Evolutionary conservation across 306 rosid species (phyloP), one percentile per base, ranked within the genome.

Genomic region (Fragaria iinumae): DNA sequence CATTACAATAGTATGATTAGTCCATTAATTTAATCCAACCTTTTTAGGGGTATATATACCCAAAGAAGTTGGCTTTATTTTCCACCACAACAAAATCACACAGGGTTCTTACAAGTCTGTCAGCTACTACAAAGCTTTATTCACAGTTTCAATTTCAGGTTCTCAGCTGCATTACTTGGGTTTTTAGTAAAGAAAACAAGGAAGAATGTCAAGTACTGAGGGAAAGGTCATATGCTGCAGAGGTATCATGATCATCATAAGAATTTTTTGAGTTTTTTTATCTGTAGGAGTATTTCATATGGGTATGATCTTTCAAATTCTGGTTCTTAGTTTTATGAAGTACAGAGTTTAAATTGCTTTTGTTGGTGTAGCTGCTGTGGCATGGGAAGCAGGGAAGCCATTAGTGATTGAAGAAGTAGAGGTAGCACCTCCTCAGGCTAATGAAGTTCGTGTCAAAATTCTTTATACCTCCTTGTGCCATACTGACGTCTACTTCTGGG

Each of bases 321-420:
- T 52, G 8, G 69, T 67, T 39, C 5, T 53, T 52, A 16, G 13
- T 21, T 45, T 36, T 16, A 11, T 52, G 39, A 14, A 56, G 25
- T 73, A 41, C 23, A 56, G 38, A n/a, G 23, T 7, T 43, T 50
- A 11, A 29, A 41, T 41, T 56, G 16, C 3, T 29, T 7, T 21
- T 48, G 3, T 57, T 43, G 34, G 39, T 69, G 45, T 21, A 82
- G 86, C 86, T 47, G 86, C 83, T 39, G 80, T 78, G 68, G 77
- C 86, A 43, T 82, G 86, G 86, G 86, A 82, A 67, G 86, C 86
- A 39, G 80, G 77, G 23, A 78, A 82, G 77, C 86, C 83, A 44
- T 66, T 82, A 43, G 86, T 78, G 68, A 82, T 82, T 38, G 83
- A 82, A 60, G 77, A 78, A 60, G 80, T 82, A 57, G 83, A 82